These are phyloP conservation scores for Tephrocybe sp. DNA, from an alignment of 768 basidiomycete species.

Conservation along the genomic window DNA sequence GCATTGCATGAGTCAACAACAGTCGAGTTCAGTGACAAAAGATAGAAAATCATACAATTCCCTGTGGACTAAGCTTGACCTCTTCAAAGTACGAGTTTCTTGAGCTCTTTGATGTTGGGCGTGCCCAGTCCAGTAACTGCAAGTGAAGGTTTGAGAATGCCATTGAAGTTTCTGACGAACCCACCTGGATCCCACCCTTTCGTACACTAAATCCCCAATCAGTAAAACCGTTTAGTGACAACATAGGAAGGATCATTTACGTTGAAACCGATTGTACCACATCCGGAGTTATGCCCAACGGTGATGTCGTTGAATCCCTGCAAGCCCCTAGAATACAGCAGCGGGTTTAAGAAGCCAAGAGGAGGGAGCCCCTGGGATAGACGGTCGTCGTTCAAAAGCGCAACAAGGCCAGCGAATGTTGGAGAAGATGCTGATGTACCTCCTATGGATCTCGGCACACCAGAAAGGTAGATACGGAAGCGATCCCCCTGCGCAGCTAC, in stretches of 20 bases:
- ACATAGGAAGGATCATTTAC: slow-evolving; percentile 28
- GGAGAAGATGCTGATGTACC: slow-evolving; percentile 69
- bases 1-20: too few species aligned
- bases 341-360: slow-evolving; percentile 66
- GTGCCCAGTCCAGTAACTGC: slow-evolving; percentile 21
- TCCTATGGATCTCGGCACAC: slow-evolving; percentile 33
- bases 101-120: slow-evolving; percentile 52
- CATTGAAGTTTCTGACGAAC: slow-evolving; percentile 12
- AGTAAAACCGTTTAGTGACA: not conserved
- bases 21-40: too few species aligned
- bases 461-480: slow-evolving; percentile 49
- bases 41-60: too few species aligned
- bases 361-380: slow-evolving; percentile 39
- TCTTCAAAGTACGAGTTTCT: slow-evolving; percentile 19
- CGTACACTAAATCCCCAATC: slow-evolving; percentile 33
- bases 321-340: slow-evolving; percentile 48
- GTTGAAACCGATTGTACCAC: slow-evolving; percentile 63
- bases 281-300: slow-evolving; percentile 49
- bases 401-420: slow-evolving; percentile 58
- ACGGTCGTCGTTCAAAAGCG: slow-evolving; percentile 62
- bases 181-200: slow-evolving; percentile 60
- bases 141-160: not conserved
- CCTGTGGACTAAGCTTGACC: too few species aligned
- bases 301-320: slow-evolving; percentile 57
- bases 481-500: slow-evolving; percentile 55